These are phyloP conservation scores for Myxozyma monticola DNA, from an alignment of 805 yeast genomes.

Conservation along the genomic window DNA sequence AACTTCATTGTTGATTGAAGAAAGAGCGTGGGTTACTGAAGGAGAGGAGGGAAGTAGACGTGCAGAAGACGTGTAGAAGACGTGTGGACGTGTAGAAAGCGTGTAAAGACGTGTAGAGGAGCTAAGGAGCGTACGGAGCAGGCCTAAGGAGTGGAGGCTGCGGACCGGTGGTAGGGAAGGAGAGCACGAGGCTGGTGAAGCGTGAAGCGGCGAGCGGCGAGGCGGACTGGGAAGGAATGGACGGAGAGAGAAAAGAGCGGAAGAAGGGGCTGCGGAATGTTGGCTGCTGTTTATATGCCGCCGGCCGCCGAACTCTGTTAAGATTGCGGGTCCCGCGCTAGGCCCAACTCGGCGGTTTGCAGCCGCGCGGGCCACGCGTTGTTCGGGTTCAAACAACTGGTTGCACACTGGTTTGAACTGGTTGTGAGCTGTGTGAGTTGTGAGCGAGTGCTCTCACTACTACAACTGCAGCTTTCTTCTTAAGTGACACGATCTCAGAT, in stretches of 20 bases:
- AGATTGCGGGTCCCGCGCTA: too few species aligned
- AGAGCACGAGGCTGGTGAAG: neutral
- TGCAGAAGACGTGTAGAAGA: too few species aligned
- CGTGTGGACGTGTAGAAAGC: neutral
- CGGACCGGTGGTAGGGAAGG: constrained; percentile 1
- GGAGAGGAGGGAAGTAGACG: constrained; percentile 1
- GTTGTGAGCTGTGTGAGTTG: too few species aligned
- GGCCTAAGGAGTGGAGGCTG: constrained; percentile 27
- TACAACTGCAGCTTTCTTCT: too few species aligned
- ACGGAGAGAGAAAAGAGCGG: constrained; percentile 7
- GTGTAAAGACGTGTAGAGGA: too few species aligned
- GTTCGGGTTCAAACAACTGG: too few species aligned
- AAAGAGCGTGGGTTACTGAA: neutral
- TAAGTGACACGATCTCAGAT: too few species aligned
- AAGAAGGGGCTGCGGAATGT: constrained; percentile 18
- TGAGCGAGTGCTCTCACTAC: too few species aligned
- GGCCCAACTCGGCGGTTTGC: too few species aligned
- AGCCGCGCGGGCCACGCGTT: too few species aligned
- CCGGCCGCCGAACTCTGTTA: too few species aligned
- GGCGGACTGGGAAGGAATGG: neutral
- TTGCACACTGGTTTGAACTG: too few species aligned
- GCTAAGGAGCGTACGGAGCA: constrained; percentile 9
- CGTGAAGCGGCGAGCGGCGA: neutral
- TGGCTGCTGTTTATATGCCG: constrained; percentile 8
- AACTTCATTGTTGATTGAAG: constrained; percentile 5